A percentile compares a stretch with the other conserved stretches of the same genome.
Evolutionary conservation across 2,329 filamentous ascomycete genomes (phyloP).

Genomic region (Fusarium irregulare): DNA sequence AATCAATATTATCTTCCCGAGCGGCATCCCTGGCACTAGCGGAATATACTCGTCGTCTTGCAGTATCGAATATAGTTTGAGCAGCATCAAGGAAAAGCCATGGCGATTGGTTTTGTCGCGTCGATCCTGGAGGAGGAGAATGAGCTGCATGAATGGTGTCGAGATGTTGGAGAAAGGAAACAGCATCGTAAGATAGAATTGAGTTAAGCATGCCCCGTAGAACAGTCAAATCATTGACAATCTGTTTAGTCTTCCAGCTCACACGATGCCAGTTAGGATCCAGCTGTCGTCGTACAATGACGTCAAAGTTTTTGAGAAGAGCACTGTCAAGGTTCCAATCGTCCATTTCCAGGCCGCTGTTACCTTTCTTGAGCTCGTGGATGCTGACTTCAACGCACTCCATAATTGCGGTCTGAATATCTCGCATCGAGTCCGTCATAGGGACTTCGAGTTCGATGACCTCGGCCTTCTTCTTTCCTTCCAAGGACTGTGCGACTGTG

Average conservation of each 20-base stretch:
- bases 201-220: slow-evolving; percentile 84
- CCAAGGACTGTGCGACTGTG: slow-evolving; percentile 86
- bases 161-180: slow-evolving; percentile 91
- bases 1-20: slow-evolving; percentile 63
- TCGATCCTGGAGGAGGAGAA: slow-evolving; percentile 87
- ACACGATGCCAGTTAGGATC: slow-evolving; percentile 98
- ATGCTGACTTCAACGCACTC: slow-evolving; percentile 97
- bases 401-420: slow-evolving; percentile 93
- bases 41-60: slow-evolving; percentile 87
- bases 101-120: slow-evolving; percentile 87
- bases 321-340: slow-evolving; percentile 97
- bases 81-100: slow-evolving; percentile 97
- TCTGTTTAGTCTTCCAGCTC: slow-evolving; percentile 93
- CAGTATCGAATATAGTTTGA: slow-evolving; percentile 91
- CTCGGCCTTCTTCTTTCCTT: slow-evolving; percentile 93
- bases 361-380: slow-evolving; percentile 90
- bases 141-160: slow-evolving; percentile 95
- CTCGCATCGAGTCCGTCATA: slow-evolving; percentile 93
- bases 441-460: slow-evolving; percentile 96
- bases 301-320: slow-evolving; percentile 90
- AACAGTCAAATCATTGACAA: slow-evolving; percentile 88
- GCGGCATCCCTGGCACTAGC: slow-evolving; percentile 68
- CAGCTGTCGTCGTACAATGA: slow-evolving; percentile 86
- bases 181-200: slow-evolving; percentile 86
- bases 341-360: slow-evolving; percentile 91